These are phyloP conservation scores for Vanrija humicola DNA, from an alignment of 1,284 basidiomycete species.

Conservation along the genomic window DNA sequence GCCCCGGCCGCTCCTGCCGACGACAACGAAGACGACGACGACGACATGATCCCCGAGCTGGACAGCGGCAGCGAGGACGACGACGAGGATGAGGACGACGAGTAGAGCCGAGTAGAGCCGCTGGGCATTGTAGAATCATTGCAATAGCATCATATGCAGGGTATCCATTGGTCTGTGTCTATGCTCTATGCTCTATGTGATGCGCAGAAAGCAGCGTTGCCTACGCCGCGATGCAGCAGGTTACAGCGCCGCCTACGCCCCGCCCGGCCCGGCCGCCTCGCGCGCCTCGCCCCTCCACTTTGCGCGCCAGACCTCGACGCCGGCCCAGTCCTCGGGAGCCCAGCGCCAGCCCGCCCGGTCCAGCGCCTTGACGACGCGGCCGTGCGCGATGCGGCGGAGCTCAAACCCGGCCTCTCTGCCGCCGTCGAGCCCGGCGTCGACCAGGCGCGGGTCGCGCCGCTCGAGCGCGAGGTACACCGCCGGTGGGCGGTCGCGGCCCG, in stretches of 20 bases:
- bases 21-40: slow-evolving; percentile 52
- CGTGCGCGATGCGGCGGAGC: slow-evolving; percentile 59
- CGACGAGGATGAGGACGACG: slow-evolving; percentile 43
- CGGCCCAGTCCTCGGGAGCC: slow-evolving; percentile 43
- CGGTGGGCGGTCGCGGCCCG: slow-evolving; percentile 26
- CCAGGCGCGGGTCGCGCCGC: slow-evolving; percentile 65
- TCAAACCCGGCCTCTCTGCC: slow-evolving; percentile 56
- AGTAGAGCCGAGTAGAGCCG: slow-evolving; percentile 11
- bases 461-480: slow-evolving; percentile 70
- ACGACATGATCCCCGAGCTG: slow-evolving; percentile 55
- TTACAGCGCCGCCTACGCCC: no score
- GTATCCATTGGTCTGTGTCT: background rate
- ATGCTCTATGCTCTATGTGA: background rate
- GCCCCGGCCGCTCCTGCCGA: background rate
- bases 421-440: slow-evolving; percentile 58
- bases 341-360: slow-evolving; percentile 54
- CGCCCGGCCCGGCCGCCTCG: no score
- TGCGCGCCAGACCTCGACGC: slow-evolving; percentile 44
- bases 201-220: background rate
- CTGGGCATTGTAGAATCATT: background rate
- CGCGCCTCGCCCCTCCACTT: slow-evolving; percentile 4
- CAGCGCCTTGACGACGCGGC: slow-evolving; percentile 62
- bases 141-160: background rate
- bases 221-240: background rate
- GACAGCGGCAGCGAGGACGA: slow-evolving; percentile 51